Conservation (phyloP, 1,139 yeast species). For the Meyerozyma carpophila region DNA sequence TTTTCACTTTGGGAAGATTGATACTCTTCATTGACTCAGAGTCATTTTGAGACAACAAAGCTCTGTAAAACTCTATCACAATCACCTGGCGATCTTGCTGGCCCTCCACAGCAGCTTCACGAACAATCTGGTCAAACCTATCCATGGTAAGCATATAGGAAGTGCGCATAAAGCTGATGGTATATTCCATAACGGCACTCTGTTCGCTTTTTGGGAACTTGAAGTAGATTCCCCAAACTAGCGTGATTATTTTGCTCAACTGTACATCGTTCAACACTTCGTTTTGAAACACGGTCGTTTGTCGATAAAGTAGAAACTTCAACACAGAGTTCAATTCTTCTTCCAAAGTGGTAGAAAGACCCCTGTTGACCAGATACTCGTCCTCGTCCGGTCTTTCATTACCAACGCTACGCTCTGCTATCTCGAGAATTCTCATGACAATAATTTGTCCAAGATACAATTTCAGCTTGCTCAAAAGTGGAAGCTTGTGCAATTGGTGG, state of each 20-base stretch:
- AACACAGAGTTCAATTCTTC: conserved; percentile 16
- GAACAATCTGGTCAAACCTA: conserved; percentile 16
- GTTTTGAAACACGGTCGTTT: conserved; percentile 31
- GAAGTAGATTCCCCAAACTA: conserved; percentile 27
- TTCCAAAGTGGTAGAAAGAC: conserved; percentile 9
- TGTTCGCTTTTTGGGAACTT: conserved; percentile 13
- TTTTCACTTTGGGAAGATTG: conserved; percentile 26
- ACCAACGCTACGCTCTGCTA: conserved; percentile 11
- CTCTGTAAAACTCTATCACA: conserved; percentile 27
- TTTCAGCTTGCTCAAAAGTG: conserved; percentile 14
- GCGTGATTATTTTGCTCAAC: conserved; percentile 25
- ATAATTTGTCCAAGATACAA: conserved; percentile 25
- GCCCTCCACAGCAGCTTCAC: background rate
- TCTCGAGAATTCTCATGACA: conserved; percentile 19
- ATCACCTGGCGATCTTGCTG: conserved; percentile 4
- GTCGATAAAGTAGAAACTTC: conserved; percentile 39
- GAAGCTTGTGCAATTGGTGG: conserved; percentile 4
- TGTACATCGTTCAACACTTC: conserved; percentile 27
- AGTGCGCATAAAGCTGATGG: conserved; percentile 35
- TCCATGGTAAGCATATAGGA: conserved; percentile 28
- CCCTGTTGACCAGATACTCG: conserved; percentile 6
- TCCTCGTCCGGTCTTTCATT: conserved; percentile 1
- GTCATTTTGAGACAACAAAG: conserved; percentile 30
- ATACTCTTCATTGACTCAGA: conserved; percentile 29
- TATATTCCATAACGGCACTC: conserved; percentile 16